Evolutionary conservation across 106 monocot species (phyloP).

Genomic region (Platanthera zijinensis): DNA sequence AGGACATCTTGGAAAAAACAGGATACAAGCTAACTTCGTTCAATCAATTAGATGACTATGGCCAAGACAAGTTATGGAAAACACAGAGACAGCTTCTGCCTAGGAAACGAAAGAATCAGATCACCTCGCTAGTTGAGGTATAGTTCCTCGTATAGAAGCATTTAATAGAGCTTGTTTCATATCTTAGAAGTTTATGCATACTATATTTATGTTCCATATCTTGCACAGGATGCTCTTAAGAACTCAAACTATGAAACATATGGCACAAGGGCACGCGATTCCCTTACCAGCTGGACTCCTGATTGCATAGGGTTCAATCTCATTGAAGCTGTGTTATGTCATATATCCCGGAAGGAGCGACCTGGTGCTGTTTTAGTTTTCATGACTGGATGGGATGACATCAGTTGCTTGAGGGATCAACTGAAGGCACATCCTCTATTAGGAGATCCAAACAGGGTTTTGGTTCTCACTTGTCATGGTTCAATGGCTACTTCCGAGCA

Average conservation of each 20-base stretch:
- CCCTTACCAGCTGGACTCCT: slow-evolving; percentile 83
- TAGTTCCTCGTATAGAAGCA: neutral
- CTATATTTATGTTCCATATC: neutral
- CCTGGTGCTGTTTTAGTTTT: slow-evolving; percentile 94
- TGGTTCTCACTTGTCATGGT: slow-evolving; percentile 90
- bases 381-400: slow-evolving; percentile 99
- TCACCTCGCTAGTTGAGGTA: slow-evolving; percentile 93
- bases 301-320: slow-evolving; percentile 99
- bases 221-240: slow-evolving; percentile 65
- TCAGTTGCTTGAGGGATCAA: slow-evolving; percentile 92
- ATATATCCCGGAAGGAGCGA: slow-evolving; percentile 88
- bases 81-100: slow-evolving; percentile 85
- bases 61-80: slow-evolving; percentile 99
- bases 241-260: slow-evolving; percentile 79
- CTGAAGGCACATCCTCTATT: slow-evolving; percentile 92
- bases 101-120: slow-evolving; percentile 91
- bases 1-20: slow-evolving; percentile 88
- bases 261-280: slow-evolving; percentile 79
- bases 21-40: slow-evolving; percentile 89
- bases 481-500: slow-evolving; percentile 99
- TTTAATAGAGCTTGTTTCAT: neutral
- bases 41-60: slow-evolving; percentile 98
- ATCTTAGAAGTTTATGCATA: neutral
- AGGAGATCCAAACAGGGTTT: slow-evolving; percentile 94
- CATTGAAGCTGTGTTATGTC: slow-evolving; percentile 94